These are phyloP conservation scores for Vitis rotundifolia DNA, from an alignment of 164 flowering plant genomes.

Conservation along the genomic window DNA sequence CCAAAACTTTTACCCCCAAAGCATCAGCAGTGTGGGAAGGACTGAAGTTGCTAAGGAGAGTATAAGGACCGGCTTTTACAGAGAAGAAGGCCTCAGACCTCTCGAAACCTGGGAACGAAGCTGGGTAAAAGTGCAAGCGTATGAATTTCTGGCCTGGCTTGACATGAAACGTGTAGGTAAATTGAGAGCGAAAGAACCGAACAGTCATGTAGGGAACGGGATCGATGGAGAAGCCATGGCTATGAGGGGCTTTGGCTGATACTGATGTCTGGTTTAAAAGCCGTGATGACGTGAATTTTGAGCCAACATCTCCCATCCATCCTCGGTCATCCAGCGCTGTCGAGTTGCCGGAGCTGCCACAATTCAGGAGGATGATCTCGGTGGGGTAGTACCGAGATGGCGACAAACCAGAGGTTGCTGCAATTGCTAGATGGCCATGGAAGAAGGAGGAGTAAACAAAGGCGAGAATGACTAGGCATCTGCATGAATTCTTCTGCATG, in stretches of 20 bases:
- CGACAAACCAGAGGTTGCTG: background rate
- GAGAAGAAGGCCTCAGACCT: conserved; percentile 13
- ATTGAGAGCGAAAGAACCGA: conserved; percentile 18
- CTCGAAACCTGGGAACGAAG: background rate
- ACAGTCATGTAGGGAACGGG: conserved; percentile 15
- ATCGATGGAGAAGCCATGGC: background rate
- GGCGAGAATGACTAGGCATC: background rate
- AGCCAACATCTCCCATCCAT: conserved; percentile 3
- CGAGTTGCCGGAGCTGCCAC: background rate
- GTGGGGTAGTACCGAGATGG: background rate
- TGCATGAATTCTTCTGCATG: background rate
- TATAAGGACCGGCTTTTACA: conserved; percentile 2
- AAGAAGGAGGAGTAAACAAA: background rate
- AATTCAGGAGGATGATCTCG: conserved; percentile 4
- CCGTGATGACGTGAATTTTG: background rate
- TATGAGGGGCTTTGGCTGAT: background rate
- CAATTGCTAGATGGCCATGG: background rate
- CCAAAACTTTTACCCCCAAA: background rate
- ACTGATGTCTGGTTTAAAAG: conserved; percentile 6
- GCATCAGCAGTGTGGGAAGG: conserved; percentile 2
- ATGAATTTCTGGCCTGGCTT: conserved; percentile 28
- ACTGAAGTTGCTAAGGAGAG: conserved; percentile 17
- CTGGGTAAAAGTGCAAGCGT: conserved; percentile 33
- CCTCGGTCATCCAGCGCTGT: background rate
- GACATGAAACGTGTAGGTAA: conserved; percentile 25